Evolutionary conservation across 306 rosid species (phyloP), one percentile per base, ranked within the genome.

Genomic region (Vigna trinervia): DNA sequence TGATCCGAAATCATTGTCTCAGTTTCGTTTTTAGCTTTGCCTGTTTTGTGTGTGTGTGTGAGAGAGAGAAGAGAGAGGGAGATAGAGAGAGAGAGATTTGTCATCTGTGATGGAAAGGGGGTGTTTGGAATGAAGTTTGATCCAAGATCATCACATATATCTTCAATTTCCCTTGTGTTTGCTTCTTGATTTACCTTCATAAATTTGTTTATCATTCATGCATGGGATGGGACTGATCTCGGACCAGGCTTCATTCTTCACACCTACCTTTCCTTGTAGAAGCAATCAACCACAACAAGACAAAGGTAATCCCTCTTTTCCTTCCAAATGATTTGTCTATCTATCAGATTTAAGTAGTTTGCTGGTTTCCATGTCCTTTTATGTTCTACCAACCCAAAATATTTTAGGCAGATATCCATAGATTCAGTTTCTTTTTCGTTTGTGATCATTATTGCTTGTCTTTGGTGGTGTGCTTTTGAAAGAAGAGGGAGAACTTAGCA

Each of bases 201-300:
- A 61, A 12, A 72, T 41, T 10, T 8, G 34, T 58, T 63, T 30
- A 45, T 46, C 17, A 50, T 45, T 38, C 67, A 79, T 82, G 67
- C 63, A 73, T 73, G 76, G 47, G 38, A 57, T 28, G 71, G 17
- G 70, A 50, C 53, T 65, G 92, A 90, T 90, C 89, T 88, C 92
- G 96, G 96, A 90, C 96, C 92, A 88, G 96, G 96, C 96, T 90
- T 90, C 96, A 88, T 90, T 90, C 88, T 88, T 86, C 84, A 85
- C 88, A 78, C 89, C 90, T 76, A 77, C 12, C 88, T 86, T 90
- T 88, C 79, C 88, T 39, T 11, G 41, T 59, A 57, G 70, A 77
- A 83, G 60, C 63, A 51, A 68, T 9, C 73, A 69, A 79, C 50
- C 28, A 36, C 65, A 81, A 48, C 46, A 11, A 60, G 2, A n/a